Percentiles rank a stretch among this genome's conserved stretches.
phyloP scores from a whole-genome alignment of 2,329 filamentous ascomycete genomes.

The Beauveria sp. region DNA sequence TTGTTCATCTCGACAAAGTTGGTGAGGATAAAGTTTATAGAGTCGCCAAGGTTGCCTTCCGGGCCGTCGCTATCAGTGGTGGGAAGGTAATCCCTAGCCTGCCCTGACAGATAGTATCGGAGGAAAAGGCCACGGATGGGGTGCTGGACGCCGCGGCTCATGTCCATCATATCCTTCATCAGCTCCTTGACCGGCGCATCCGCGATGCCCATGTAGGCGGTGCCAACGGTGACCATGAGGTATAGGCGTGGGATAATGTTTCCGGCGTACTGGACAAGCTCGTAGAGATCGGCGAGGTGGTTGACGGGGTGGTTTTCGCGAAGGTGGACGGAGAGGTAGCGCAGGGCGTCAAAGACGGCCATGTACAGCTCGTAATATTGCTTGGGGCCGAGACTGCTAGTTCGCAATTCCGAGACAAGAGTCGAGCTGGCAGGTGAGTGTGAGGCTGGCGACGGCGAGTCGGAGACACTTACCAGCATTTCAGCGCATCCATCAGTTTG shows the following conservation, averaged over 20 bases:
- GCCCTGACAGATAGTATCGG: constrained; percentile 91
- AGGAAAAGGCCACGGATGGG: constrained; percentile 91
- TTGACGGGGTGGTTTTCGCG: constrained; percentile 97
- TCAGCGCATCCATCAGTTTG: constrained; percentile 98
- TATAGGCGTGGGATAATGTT: constrained; percentile 96
- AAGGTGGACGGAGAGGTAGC: constrained; percentile 91
- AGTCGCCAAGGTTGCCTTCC: constrained; percentile 92
- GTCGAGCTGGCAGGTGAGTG: constrained; percentile 63
- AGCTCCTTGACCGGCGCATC: constrained; percentile 99
- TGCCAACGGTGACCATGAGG: constrained; percentile 98
- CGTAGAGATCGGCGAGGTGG: constrained; percentile 95
- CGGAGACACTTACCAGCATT: constrained; percentile 77
- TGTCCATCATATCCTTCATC: constrained; percentile 99
- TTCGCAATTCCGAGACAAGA: constrained; percentile 94
- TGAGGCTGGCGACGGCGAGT: neutral
- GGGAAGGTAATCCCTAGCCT: constrained; percentile 84
- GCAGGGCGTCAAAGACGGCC: constrained; percentile 95
- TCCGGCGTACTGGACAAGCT: constrained; percentile 94
- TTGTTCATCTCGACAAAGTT: constrained; percentile 99
- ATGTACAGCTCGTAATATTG: constrained; percentile 99
- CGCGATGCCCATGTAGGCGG: constrained; percentile 97
- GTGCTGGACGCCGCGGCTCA: constrained; percentile 96
- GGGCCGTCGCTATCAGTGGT: constrained; percentile 78
- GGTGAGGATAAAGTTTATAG: constrained; percentile 94
- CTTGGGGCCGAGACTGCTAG: constrained; percentile 94